These are phyloP conservation scores for Arctium lappa DNA, from an alignment of 129 eudicot species.

Conservation along the genomic window DNA sequence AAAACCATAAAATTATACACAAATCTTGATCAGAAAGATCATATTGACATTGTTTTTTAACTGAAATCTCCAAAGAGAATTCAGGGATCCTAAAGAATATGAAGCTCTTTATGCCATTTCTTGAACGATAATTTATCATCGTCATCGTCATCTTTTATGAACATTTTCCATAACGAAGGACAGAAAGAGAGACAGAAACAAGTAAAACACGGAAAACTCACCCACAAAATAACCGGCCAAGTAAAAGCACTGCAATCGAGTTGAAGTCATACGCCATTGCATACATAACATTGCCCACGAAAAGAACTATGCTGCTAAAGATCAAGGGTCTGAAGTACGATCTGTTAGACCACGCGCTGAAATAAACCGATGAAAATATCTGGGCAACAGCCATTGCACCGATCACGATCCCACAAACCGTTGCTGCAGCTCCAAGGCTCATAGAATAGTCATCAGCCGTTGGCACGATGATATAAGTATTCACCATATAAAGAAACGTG, in stretches of 20 bases:
- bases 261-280: constrained; percentile 80
- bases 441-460: constrained; percentile 86
- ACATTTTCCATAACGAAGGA: background rate
- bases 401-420: constrained; percentile 89
- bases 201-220: constrained; percentile 27
- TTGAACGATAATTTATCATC: no score
- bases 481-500: constrained; percentile 92
- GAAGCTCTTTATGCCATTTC: no score
- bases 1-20: no score
- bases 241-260: constrained; percentile 64
- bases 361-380: constrained; percentile 83
- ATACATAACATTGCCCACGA: constrained; percentile 80
- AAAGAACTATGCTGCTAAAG: constrained; percentile 86
- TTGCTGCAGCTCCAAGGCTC: constrained; percentile 95
- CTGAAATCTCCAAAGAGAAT: background rate
- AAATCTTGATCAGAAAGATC: background rate
- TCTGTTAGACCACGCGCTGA: constrained; percentile 93
- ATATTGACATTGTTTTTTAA: background rate
- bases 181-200: background rate
- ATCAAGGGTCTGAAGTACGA: constrained; percentile 84
- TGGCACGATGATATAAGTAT: constrained; percentile 89
- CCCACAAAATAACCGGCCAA: constrained; percentile 94
- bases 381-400: constrained; percentile 99
- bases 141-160: no score
- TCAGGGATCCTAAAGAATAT: no score